Base-by-base conservation (phyloP, 768 basidiomycete genomes). In the Boletus patriciae region DNA sequence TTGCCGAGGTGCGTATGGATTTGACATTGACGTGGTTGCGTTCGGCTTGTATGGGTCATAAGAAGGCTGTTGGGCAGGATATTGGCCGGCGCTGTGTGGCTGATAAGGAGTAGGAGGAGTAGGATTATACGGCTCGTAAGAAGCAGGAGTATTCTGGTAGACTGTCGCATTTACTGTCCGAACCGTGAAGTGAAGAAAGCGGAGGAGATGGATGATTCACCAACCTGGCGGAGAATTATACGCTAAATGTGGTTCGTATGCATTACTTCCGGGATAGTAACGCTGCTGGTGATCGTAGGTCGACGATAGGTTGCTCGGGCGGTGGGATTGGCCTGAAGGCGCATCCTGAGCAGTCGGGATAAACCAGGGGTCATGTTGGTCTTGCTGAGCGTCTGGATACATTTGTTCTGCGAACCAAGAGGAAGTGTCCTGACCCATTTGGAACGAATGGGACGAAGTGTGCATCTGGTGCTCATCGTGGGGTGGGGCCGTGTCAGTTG, bases 21-120 rank as follows among this genome's bases (percentile, higher is more conserved):
- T 55, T n/a, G 71, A 63, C 29, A 45, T 29, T 19, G 59, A 36
- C 34, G 36, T 27, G 23, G 58, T 59, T 15, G 61, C 48, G 37
- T 66, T 47, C 10, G 75, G 70, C 27, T 70, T 74, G 63, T 78
- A 80, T 50, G 75, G 70, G 56, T 76, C 73, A 55, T 76, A 71
- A 37, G 59, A 27, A 19, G 41, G 40, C 23, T 65, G 58, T 21
- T 60, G 70, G 34, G 44, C 48, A 16, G 59, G 33, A 55, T 61
- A 38, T 37, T 66, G 61, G 50, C 46, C 60, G 42, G 52, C 46
- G 33, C 45, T 54, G 23, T 64, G 50, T 25, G 60, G 54, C 10
- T 63, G 64, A 54, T 62, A 54, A 46, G 62, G 54, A 47, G 40
- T 12, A 58, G 60, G 53, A 34, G 64, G 43, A 10, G 63, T 42